Evolutionary conservation across 106 monocot species (phyloP), one percentile per base, ranked within the genome.

Genomic region (Dioscorea alata): DNA sequence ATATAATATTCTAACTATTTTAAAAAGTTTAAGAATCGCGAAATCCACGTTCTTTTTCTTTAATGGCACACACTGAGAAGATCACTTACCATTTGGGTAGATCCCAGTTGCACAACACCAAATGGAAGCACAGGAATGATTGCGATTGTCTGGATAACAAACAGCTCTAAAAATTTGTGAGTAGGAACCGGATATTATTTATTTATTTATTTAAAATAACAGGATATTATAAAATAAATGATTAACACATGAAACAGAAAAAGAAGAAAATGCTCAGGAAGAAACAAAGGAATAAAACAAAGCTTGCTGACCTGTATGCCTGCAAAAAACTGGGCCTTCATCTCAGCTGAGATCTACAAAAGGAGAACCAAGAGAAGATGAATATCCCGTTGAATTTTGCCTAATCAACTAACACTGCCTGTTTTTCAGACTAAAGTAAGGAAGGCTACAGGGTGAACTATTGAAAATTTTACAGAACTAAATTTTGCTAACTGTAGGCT

Each of bases 71-170:
- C 42, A 42, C 42, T 9, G 13, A 57, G 20, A 28, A 23, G 33
- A 71, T 49, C 22, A 34, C 71, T 66, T 89, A 93, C 93, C 88
- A 66, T 77, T 66, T 84, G 79, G 7, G 69, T 77, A 57, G 84
- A 89, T 70, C 93, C 93, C 72, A 93, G 79, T 72, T 93, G 93
- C 60, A 88, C 54, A 23, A 86, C 93, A 61, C 93, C 93, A 75
- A 71, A 65, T 63, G 86, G 88, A 80, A 89, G 79, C 66, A 93
- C 74, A 33, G 93, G 93, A 71, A 93, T 68, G 64, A 84, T 50
- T 16, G 74, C 84, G 64, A 86, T 78, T 49, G 93, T 88, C 93
- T 93, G 75, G 8, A 42, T 51, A 33, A 78, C 21, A 42, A 76
- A 15, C 67, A 72, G 51, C 4, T 69, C 69, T n/a, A 66, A 23